Evolutionary conservation across 148 eudicot genomes (phyloP).

Genomic region (Pharnaceum exiguum): DNA sequence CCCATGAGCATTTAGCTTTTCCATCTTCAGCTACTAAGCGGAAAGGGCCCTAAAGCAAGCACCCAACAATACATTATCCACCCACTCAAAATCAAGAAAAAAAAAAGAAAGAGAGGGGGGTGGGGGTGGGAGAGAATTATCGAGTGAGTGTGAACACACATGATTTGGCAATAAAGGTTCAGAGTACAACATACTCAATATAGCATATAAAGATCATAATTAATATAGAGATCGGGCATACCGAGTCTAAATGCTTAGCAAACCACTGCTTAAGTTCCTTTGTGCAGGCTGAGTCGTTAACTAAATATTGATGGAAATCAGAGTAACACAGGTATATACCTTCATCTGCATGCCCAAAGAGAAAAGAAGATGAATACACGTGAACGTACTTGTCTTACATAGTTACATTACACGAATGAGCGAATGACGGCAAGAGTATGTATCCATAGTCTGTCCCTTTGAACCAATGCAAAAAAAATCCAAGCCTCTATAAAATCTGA

Average conservation of each 20-base stretch:
- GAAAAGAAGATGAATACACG: conserved; percentile 13
- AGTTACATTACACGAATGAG: too few species aligned
- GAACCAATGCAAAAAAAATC: too few species aligned
- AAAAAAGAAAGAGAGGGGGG: too few species aligned
- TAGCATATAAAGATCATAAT: background rate
- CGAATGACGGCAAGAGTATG: too few species aligned
- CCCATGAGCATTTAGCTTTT: conserved; percentile 88
- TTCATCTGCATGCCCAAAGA: conserved; percentile 50
- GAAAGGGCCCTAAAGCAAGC: conserved; percentile 67
- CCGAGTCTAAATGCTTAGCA: conserved; percentile 90
- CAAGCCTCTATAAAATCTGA: too few species aligned
- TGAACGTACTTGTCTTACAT: background rate
- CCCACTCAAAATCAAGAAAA: conserved; percentile 1
- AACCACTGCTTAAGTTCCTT: conserved; percentile 96
- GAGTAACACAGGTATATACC: conserved; percentile 87
- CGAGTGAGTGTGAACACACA: background rate
- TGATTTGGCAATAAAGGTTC: background rate
- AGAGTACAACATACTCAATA: background rate
- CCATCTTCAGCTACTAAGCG: conserved; percentile 97
- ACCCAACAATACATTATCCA: conserved; percentile 5
- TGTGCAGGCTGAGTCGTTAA: conserved; percentile 69
- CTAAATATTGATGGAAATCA: conserved; percentile 79
- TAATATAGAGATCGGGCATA: conserved; percentile 21
- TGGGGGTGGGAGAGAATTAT: too few species aligned
- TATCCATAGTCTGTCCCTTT: too few species aligned